These are phyloP conservation scores for Basipetospora chlamydospora DNA, from an alignment of 2,329 filamentous ascomycete species.

Conservation along the genomic window DNA sequence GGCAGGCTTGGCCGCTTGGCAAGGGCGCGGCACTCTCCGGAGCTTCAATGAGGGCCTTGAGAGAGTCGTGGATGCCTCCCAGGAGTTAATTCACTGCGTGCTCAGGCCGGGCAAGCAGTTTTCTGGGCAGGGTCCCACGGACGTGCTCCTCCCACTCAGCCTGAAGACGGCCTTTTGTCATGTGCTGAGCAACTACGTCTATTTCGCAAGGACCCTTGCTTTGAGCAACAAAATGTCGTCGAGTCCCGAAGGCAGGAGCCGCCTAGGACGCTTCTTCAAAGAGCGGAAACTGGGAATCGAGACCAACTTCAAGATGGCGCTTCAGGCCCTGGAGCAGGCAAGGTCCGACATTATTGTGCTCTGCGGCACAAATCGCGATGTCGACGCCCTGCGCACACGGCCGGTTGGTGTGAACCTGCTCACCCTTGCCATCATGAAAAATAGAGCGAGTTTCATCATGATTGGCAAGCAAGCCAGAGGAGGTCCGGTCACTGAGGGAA, in stretches of 20 bases:
- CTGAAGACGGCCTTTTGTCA: neutral
- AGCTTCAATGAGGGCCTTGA: neutral
- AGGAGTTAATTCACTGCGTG: neutral
- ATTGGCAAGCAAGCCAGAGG: neutral
- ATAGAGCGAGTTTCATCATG: neutral
- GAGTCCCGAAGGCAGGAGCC: neutral
- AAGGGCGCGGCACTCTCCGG: neutral
- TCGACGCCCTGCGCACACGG: slow-evolving; percentile 5
- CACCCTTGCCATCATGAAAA: neutral
- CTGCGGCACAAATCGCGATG: slow-evolving; percentile 6
- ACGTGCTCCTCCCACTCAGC: neutral
- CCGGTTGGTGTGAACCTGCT: slow-evolving; percentile 3
- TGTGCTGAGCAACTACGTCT: neutral
- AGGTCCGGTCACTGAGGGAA: too few relatives aligned
- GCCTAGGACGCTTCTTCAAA: neutral
- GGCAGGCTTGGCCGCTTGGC: neutral
- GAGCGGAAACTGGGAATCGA: neutral
- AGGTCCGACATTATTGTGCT: slow-evolving; percentile 9
- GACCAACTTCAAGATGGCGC: neutral
- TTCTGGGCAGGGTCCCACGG: neutral
- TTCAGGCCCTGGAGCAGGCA: neutral
- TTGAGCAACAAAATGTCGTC: neutral
- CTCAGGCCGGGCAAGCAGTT: neutral
- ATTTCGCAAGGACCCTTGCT: neutral
- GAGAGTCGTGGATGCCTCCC: neutral